Evolutionary conservation across 2,329 filamentous ascomycete species (phyloP).

Genomic region (Trichoderma koningii): DNA sequence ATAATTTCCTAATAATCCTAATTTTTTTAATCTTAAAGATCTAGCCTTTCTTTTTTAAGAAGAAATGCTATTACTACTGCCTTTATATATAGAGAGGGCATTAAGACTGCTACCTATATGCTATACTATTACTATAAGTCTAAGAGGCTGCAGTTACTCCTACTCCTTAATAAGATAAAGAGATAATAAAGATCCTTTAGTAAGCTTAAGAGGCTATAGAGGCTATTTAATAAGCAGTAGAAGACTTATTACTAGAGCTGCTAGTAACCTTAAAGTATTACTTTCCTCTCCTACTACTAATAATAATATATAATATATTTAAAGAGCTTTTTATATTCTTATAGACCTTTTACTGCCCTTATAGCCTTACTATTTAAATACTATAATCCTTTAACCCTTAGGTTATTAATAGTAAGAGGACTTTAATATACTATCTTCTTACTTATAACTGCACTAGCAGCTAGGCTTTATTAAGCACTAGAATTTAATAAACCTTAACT

Average conservation of each 20-base stretch:
- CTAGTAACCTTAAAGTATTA: background rate
- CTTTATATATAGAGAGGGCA: background rate
- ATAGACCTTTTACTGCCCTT: background rate
- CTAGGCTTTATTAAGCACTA: background rate
- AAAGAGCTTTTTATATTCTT: background rate
- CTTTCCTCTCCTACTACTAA: background rate
- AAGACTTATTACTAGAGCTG: background rate
- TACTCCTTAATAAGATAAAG: background rate
- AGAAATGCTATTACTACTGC: background rate
- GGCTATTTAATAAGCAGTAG: background rate
- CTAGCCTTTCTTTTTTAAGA: background rate
- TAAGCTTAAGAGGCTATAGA: background rate
- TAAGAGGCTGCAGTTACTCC: too few species aligned
- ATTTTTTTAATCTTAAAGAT: background rate
- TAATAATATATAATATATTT: background rate
- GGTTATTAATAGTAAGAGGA: background rate
- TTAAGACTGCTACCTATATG: background rate
- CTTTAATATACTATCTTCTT: background rate
- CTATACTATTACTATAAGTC: background rate
- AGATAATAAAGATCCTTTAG: background rate
- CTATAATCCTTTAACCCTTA: background rate
- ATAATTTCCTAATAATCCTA: background rate
- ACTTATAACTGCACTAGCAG: background rate
- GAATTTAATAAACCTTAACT: background rate
- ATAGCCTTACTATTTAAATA: background rate